Evolutionary conservation across 2,329 filamentous ascomycete species (phyloP), one percentile per base, ranked within the genome.

Genomic region (Phialocephala subalpina): DNA sequence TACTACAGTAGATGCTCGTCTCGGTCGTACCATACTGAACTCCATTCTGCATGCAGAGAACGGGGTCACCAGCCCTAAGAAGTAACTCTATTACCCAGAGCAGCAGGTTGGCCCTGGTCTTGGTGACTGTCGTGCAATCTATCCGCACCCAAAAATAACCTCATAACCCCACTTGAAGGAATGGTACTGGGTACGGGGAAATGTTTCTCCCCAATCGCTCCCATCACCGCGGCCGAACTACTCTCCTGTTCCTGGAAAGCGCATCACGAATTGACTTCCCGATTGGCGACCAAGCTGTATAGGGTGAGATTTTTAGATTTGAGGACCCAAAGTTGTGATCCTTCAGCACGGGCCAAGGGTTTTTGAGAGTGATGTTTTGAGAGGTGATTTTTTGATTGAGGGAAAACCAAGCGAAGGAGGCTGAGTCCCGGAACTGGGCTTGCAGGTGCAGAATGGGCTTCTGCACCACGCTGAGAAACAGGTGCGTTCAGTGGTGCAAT

Each of bases 331-430:
- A 45, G 9, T 5, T 12, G 40, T 45, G 35, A 45, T 45, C 40
- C 9, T 45, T 45, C 40, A 11, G 40, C 11, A 38, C 14, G 14
- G 14, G n/a, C n/a, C 36, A 7, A n/a, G n/a, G n/a, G n/a, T n/a
- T n/a, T n/a, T n/a, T n/a, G n/a, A n/a, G n/a, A n/a, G n/a, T n/a
- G n/a, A n/a, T n/a, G n/a, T n/a, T n/a, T n/a, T n/a, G n/a, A n/a
- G 38, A 35, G 9, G 42, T 35, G 38, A 25, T 12, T 6, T 4
- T n/a, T 22, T 55, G n/a, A 58, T 36, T 36, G 57, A 20, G 2
- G 45, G 27, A 33, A 16, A 25, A 25, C 49, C 25, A 53, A 53
- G 49, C 49, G 49, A 53, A 33, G 27, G 49, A 53, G 49, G 49
- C 49, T 53, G 49, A 53, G 49, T 53, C 49, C 25, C n/a, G 9